phyloP scores from a whole-genome alignment of 1,284 basidiomycete genomes.

The Salmacisia buchloeana region DNA sequence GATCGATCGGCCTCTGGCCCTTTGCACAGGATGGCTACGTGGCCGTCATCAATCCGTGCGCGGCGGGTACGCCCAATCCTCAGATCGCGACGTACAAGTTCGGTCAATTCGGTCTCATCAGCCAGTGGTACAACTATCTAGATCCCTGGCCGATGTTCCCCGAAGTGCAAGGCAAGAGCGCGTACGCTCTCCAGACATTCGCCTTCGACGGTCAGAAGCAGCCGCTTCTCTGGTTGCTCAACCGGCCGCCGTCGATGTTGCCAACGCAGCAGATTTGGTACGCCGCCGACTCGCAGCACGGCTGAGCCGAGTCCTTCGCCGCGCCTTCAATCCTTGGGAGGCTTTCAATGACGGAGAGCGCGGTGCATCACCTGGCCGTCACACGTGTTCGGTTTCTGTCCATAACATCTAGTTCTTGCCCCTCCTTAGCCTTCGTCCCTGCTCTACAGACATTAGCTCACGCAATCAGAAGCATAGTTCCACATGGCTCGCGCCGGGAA shows the following conservation, averaged over 20 bases:
- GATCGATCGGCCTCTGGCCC: conserved; percentile 30
- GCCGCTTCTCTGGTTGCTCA: conserved; percentile 30
- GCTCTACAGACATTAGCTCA: no score
- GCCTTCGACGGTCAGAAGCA: conserved; percentile 28
- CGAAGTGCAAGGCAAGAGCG: conserved; percentile 10
- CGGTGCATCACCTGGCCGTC: no score
- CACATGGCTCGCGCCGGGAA: no score
- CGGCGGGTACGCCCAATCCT: conserved; percentile 22
- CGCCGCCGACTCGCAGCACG: not conserved
- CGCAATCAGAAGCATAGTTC: no score
- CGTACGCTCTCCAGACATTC: conserved; percentile 33
- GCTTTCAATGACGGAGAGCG: no score
- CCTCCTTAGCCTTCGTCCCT: no score
- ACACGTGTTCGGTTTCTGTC: no score
- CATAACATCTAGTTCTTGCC: no score
- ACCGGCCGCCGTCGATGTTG: conserved; percentile 43
- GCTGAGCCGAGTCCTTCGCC: not conserved
- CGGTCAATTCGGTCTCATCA: conserved; percentile 34
- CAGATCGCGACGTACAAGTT: conserved; percentile 26
- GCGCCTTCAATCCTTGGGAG: no score
- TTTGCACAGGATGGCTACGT: conserved; percentile 41
- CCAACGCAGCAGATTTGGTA: conserved; percentile 35
- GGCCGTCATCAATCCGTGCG: conserved; percentile 38
- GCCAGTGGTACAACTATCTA: conserved; percentile 33
- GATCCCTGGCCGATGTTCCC: conserved; percentile 17